Evolutionary conservation across 2,329 filamentous ascomycete species (phyloP).

Genomic region (Ceratocystiopsis sp.): DNA sequence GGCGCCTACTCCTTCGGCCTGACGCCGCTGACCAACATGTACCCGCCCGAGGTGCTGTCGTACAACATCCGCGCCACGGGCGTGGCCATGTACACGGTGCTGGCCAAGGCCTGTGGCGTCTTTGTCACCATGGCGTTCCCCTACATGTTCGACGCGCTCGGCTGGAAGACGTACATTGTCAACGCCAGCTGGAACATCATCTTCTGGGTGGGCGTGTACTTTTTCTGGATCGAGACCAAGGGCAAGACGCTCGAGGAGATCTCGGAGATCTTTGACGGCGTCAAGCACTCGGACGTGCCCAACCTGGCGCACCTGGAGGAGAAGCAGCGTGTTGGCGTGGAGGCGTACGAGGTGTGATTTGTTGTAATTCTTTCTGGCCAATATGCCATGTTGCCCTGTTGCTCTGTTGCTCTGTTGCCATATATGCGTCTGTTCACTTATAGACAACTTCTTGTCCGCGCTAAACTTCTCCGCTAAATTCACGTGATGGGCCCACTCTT

Average conservation of each 20-base stretch:
- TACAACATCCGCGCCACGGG: constrained; percentile 24
- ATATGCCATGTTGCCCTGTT: too few species aligned
- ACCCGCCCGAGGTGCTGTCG: constrained; percentile 21
- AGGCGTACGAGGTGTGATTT: too few species aligned
- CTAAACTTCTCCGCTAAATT: too few species aligned
- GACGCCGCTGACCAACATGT: constrained; percentile 30
- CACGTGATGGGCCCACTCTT: too few species aligned
- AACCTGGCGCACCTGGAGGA: neutral
- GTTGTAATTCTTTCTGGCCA: too few species aligned
- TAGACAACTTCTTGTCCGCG: too few species aligned
- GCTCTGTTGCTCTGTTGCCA: too few species aligned
- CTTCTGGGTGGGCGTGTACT: constrained; percentile 5
- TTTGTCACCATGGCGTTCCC: constrained; percentile 27
- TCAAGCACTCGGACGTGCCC: constrained; percentile 21
- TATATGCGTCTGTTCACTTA: too few species aligned
- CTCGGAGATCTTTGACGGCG: constrained; percentile 24
- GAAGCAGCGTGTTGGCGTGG: neutral
- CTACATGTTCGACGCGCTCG: constrained; percentile 27
- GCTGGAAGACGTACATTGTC: constrained; percentile 32
- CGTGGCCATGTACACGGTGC: constrained; percentile 24
- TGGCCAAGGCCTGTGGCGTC: constrained; percentile 25
- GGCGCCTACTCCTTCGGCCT: constrained; percentile 33
- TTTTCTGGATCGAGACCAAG: neutral
- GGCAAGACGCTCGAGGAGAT: constrained; percentile 16
- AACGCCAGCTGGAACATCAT: constrained; percentile 25